A percentile compares a stretch with the other conserved stretches of the same genome.
Conservation (phyloP, 768 basidiomycete species). For the Boletus fagicola region DNA sequence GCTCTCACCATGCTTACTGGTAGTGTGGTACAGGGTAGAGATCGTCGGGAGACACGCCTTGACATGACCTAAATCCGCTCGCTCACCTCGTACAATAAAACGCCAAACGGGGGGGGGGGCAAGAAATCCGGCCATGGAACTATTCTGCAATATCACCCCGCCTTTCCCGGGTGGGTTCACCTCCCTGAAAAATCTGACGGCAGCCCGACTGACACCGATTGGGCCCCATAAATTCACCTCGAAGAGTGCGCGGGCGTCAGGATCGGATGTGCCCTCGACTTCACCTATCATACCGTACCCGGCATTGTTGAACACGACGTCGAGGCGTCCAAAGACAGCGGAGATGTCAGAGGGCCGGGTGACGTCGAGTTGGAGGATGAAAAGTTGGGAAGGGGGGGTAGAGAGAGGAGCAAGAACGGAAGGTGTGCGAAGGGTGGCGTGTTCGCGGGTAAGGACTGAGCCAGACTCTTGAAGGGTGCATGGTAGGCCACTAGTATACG, state of each 20-base stretch:
- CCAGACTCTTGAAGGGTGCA: slow-evolving; percentile 9
- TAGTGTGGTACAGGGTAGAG: background rate
- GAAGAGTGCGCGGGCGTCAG: slow-evolving; percentile 32
- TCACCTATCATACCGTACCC: slow-evolving; percentile 29
- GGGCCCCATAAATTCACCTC: slow-evolving; percentile 31
- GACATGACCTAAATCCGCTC: background rate
- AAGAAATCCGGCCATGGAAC: slow-evolving; percentile 7
- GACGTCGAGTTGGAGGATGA: slow-evolving; percentile 41
- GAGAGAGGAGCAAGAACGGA: slow-evolving; percentile 27
- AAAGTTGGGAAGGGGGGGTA: slow-evolving; percentile 26
- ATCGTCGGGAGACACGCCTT: background rate
- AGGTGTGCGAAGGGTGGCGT: slow-evolving; percentile 42
- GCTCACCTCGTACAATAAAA: slow-evolving; percentile 16
- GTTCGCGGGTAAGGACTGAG: slow-evolving; percentile 1
- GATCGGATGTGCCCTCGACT: slow-evolving; percentile 34
- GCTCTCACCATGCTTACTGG: slow-evolving; percentile 14
- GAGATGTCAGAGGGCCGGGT: slow-evolving; percentile 30
- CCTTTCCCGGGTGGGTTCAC: slow-evolving; percentile 24
- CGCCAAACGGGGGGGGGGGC: slow-evolving; percentile 8
- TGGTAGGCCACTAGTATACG: background rate
- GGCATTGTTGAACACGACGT: slow-evolving; percentile 48
- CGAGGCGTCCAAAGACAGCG: slow-evolving; percentile 37
- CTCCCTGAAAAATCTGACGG: slow-evolving; percentile 34
- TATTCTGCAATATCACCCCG: slow-evolving; percentile 14
- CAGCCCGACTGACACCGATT: slow-evolving; percentile 21